These are phyloP conservation scores for Ceratobasidium sp. DNA, from an alignment of 1,284 basidiomycete genomes.

Conservation along the genomic window DNA sequence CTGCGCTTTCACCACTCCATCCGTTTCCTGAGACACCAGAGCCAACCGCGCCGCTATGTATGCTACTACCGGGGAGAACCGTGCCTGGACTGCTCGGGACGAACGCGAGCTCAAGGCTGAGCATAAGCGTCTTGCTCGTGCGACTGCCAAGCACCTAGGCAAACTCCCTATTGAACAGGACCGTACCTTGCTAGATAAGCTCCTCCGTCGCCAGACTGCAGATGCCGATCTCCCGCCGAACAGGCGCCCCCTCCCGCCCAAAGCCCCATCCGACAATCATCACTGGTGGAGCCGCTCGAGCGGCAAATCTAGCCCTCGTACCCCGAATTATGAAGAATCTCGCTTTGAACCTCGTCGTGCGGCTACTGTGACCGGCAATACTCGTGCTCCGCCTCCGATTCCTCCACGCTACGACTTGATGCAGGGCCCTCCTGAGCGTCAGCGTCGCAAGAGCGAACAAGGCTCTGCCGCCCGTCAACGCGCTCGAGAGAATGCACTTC, in stretches of 20 bases:
- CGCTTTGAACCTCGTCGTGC: not conserved
- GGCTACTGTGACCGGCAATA: not conserved
- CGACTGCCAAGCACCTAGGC: conserved; percentile 14
- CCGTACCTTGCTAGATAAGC: conserved; percentile 7
- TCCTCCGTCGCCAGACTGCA: conserved; percentile 3
- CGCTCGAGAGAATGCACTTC: conserved; percentile 15
- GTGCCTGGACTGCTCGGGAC: conserved; percentile 24
- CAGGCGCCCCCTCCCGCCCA: conserved; percentile 17
- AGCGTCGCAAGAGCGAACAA: conserved; percentile 22
- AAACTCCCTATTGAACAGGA: conserved; percentile 5
- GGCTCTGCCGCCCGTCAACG: conserved; percentile 10
- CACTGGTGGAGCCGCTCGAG: conserved; percentile 27
- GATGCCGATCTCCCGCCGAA: not conserved
- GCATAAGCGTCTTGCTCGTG: conserved; percentile 21
- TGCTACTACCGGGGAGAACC: conserved; percentile 15
- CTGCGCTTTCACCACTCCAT: not conserved
- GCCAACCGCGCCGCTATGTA: not conserved
- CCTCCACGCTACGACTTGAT: conserved; percentile 28
- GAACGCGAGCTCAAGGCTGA: conserved; percentile 24
- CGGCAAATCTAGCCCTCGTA: not conserved
- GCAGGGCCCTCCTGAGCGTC: not conserved
- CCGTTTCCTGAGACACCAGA: not conserved
- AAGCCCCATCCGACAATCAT: not conserved
- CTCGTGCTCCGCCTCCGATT: conserved; percentile 7
- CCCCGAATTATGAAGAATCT: not conserved